Evolutionary conservation across 345 rosid species (phyloP).

Genomic region (Citrus mangshanensis): DNA sequence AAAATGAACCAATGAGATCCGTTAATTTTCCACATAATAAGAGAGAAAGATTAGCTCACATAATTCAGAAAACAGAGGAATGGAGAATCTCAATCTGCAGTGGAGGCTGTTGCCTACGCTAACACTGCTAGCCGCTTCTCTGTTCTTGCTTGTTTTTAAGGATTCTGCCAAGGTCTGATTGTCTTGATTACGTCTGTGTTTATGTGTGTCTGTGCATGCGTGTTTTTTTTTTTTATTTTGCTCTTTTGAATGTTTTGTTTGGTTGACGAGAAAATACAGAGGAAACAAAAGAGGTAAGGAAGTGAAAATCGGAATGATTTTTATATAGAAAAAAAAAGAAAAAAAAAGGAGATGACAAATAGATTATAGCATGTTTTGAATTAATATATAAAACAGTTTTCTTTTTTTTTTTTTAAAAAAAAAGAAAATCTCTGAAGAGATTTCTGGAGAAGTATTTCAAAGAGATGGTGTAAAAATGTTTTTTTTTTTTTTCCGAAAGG

Average conservation of each 20-base stretch:
- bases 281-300: not conserved
- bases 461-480: too few relatives aligned
- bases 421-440: too few relatives aligned
- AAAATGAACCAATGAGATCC: not conserved
- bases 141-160: conserved; percentile 38
- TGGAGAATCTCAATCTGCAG: conserved; percentile 41
- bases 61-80: conserved; percentile 10
- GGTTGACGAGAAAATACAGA: not conserved
- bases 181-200: not conserved
- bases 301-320: not conserved
- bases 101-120: conserved; percentile 59
- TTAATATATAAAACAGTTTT: too few relatives aligned
- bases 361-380: not conserved
- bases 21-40: not conserved
- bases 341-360: not conserved
- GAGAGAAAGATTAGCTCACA: not conserved
- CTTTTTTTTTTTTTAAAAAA: too few relatives aligned
- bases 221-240: not conserved
- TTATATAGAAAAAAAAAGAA: not conserved
- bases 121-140: conserved; percentile 41
- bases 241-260: not conserved
- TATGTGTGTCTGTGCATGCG: not conserved
- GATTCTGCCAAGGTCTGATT: conserved; percentile 44
- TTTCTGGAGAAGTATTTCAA: too few relatives aligned
- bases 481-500: too few relatives aligned